Percentiles rank a stretch among this genome's conserved stretches.
These are phyloP conservation scores for Aspergillus puulaauensis DNA, from an alignment of 2,329 filamentous ascomycete species.

Conservation along the genomic window DNA sequence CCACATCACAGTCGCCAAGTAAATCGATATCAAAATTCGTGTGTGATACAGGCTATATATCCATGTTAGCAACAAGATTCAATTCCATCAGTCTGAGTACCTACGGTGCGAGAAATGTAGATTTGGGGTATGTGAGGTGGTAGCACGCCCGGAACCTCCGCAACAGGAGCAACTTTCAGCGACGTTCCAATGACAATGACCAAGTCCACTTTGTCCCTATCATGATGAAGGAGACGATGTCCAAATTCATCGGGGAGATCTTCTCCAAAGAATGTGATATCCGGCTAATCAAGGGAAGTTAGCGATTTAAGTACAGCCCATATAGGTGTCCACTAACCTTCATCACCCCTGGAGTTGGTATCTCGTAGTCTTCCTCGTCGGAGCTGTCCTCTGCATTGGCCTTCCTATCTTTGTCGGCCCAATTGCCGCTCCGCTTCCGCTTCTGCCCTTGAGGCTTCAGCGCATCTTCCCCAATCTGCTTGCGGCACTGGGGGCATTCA, in stretches of 20 bases:
- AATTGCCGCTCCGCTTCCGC: constrained; percentile 53
- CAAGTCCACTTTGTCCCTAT: constrained; percentile 77
- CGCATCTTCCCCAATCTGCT: constrained; percentile 47
- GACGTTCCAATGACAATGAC: constrained; percentile 96
- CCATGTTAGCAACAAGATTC: neutral
- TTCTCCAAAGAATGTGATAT: constrained; percentile 98
- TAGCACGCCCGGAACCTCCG: constrained; percentile 80
- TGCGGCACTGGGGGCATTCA: constrained; percentile 69
- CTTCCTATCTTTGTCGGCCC: constrained; percentile 52
- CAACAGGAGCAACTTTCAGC: constrained; percentile 92
- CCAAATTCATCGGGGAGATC: constrained; percentile 81
- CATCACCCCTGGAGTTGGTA: constrained; percentile 76
- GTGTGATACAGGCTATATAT: constrained; percentile 69
- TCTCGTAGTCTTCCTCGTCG: constrained; percentile 62
- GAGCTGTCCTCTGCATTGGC: constrained; percentile 55
- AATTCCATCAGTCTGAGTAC: constrained; percentile 21
- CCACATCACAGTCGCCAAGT: constrained; percentile 89
- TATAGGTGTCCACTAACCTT: constrained; percentile 47
- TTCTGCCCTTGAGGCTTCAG: constrained; percentile 50
- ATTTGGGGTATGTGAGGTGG: constrained; percentile 82
- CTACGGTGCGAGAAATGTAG: constrained; percentile 76
- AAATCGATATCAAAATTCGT: constrained; percentile 96
- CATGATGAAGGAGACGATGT: constrained; percentile 74
- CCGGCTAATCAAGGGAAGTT: constrained; percentile 55
- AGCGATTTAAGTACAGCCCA: constrained; percentile 5